Evolutionary conservation across 352 stramenopile species (phyloP), one percentile per base, ranked within the genome.

Genomic region (Albugo laibachii): DNA sequence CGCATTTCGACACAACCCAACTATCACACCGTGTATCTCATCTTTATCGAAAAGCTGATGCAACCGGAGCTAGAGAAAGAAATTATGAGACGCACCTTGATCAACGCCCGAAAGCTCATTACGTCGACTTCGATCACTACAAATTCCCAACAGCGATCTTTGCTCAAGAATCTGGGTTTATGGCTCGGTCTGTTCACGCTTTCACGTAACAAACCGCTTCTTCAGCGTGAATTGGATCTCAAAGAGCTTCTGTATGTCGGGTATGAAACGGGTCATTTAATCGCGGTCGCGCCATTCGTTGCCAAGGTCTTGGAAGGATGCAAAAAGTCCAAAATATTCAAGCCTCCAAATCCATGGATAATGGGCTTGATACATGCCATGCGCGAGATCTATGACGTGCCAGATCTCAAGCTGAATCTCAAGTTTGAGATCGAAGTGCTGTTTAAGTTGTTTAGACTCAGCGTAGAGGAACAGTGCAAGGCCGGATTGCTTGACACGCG

Each of bases 361-460:
- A 99, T 99, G 93, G 94, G 93, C n/a, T 79, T 99, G 53, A 86
- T 99, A 34, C 78, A 94, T 60, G 84, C 96, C 10, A 97, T 98
- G 69, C 82, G 84, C 36, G 93, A 97, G 48, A 83, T 99, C 24
- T 98, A 99, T 62, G 84, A 97, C 54, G 91, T 99, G 5, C 83
- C 96, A n/a, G 93, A 98, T 54, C 75, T 99, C 39, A 99, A 99
- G 62, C 92, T 99, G 54, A 99, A 99, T 63, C 93, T 99, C 43
- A 98, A 99, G 59, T 99, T 99, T 62, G 95, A 98, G 64, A 96
- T 99, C 42, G 94, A 99, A 68, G 93, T 99, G 37, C 59, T 99
- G 4, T 99, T 95, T 71, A 98, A 99, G 65, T 97, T 96, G 65
- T 89, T 99, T 41, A 95, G 96, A 54, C 70, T 98, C 1, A 97